Percentiles rank a stretch among this genome's conserved stretches.
phyloP scores from a whole-genome alignment of 345 rosid species.

The Rhodamnia rubescens region DNA sequence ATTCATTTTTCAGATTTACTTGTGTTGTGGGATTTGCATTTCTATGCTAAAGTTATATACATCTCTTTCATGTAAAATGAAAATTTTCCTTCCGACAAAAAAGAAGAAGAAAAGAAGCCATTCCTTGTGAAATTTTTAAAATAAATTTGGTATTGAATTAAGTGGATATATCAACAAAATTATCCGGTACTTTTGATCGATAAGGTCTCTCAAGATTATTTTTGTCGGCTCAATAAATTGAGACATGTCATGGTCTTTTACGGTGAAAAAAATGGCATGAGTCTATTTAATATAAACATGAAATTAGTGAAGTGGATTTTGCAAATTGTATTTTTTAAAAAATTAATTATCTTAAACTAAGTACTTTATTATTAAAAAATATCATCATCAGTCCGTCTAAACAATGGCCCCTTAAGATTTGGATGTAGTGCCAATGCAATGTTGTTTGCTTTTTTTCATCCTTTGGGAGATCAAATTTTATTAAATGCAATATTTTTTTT shows the following conservation, averaged over 20 bases:
- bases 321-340: neutral
- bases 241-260: neutral
- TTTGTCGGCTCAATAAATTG: neutral
- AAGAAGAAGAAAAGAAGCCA: neutral
- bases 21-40: too few relatives aligned
- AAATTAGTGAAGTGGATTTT: neutral
- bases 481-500: too few relatives aligned
- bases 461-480: too few relatives aligned
- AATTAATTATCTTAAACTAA: neutral
- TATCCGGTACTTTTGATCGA: neutral
- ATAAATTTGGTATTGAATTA: neutral
- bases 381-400: too few relatives aligned
- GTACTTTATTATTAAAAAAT: too few relatives aligned
- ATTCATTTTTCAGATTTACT: too few relatives aligned
- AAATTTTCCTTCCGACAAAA: too few relatives aligned
- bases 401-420: too few relatives aligned
- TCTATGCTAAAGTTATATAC: too few relatives aligned
- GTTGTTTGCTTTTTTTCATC: too few relatives aligned
- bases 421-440: too few relatives aligned
- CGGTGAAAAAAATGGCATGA: neutral
- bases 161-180: neutral
- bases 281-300: neutral
- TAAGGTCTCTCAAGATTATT: neutral
- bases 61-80: too few relatives aligned
- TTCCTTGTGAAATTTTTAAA: neutral